Evolutionary conservation across 495 filamentous ascomycete species (phyloP), one percentile per base, ranked within the genome.

Genomic region (Talaromyces trachyspermus): DNA sequence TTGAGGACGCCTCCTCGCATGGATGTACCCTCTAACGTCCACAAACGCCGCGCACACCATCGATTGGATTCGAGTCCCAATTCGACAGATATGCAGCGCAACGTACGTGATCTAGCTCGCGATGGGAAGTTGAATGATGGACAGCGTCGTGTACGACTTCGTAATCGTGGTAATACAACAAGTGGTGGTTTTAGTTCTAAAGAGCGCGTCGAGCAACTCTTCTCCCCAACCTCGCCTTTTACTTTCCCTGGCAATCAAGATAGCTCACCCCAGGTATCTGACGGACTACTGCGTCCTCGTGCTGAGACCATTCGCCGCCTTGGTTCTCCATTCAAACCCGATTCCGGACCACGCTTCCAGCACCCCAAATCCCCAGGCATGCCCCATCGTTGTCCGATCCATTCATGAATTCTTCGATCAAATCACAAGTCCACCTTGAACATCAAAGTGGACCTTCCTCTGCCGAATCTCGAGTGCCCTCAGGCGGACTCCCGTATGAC

Each of bases 311-410:
- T 70, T 30, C 72, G 68, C 43, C 69, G 72, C 35, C 60, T 79
- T 35, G 73, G 74, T 39, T 79, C 75, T 10, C 75, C 75, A 11
- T 79, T 79, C 58, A 66, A 64, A 25, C 47, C 64, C 8, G 67
- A 74, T 38, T 49, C 52, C 15, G 43, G 49, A 35, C 64, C 59
- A 46, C 62, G 61, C 41, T 43, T 26, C n/a, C 23, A 24, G 10
- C 43, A 30, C 20, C 53, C 56, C 14, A 56, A 57, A 11, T 51
- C 59, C 53, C 63, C 12, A 54, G 65, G 50, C 69, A 69, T 45
- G 61, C 63, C 20, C 67, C 69, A 5, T 69, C 68, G 7, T 52
- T 69, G 17, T 72, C 69, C 1, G 70, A 74, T 25, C 66, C 69
- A 3, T 72, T 68, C 46, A 62, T 55, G 11, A 59, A 56, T 17